Base-by-base conservation (phyloP, 257 asterid genomes). In the Nicotiana tabacum region DNA sequence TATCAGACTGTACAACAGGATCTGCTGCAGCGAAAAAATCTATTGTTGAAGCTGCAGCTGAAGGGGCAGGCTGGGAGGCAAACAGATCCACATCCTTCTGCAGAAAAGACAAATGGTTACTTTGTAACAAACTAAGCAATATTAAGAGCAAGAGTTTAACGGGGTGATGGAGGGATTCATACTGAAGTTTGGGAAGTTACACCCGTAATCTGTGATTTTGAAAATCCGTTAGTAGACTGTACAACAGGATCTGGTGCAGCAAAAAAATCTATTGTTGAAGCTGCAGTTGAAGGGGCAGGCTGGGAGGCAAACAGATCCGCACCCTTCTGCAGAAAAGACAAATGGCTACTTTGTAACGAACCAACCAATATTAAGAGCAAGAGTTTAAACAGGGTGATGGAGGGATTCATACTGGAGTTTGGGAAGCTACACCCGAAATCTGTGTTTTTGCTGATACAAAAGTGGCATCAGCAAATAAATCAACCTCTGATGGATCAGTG, bases 381-480 rank as follows among this genome's bases (percentile, higher is more conserved):
- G 58, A 72, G 48, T 29, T 43, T 81, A 53, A 37, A 66, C 76
- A 62, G 33, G 70, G 91, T 86, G 88, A 48, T 9, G 64, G 43
- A 43, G 58, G 46, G 69, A 84, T 62, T 30, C 85, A 62, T 83
- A 93, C 98, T 96, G 89, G 91, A 85, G 89, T 84, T 79, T 81
- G 83, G 82, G 91, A 86, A 67, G 83, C 74, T 76, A 83, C 89
- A 84, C 70, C 86, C 33, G 79, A 93, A 93, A 91, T 93, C 51
- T 66, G 85, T 21, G 94, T 81, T 39, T 92, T 66, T 82, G 99
- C 98, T 72, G 99, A 93, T 51, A 93, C 97, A 87, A 95, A 95
- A 88, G 72, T 85, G 66, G 97, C 95, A 90, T 91, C 95, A 17
- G 98, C 97, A 89, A 95, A 95, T 88, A 95, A 93, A 90, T 93